Conservation (phyloP, 768 basidiomycete species). For the Phylloporus arenicola region DNA sequence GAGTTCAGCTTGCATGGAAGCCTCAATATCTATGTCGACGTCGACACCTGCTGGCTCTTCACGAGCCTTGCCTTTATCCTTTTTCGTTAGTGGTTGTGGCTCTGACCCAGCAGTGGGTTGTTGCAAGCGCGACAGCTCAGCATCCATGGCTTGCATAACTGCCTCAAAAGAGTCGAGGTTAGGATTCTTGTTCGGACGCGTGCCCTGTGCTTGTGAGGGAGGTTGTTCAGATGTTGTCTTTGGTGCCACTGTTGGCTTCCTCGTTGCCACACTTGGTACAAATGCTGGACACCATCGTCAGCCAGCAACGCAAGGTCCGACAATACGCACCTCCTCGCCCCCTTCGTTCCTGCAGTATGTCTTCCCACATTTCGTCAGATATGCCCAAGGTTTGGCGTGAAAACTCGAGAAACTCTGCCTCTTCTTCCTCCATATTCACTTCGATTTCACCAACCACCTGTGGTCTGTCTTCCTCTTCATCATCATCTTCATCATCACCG, state of each 20-base stretch:
- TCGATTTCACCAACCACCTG: slow-evolving; percentile 81
- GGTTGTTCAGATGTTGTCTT: slow-evolving; percentile 8
- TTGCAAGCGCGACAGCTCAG: slow-evolving; percentile 56
- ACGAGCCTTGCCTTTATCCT: slow-evolving; percentile 39
- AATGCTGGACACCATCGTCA: slow-evolving; percentile 43
- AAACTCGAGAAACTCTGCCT: slow-evolving; percentile 94
- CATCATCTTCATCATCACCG: slow-evolving; percentile 43
- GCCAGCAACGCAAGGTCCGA: background rate
- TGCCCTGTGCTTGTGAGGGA: slow-evolving; percentile 28
- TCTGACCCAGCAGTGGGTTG: slow-evolving; percentile 15
- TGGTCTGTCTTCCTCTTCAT: slow-evolving; percentile 77
- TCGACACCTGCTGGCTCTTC: slow-evolving; percentile 35
- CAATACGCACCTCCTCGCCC: slow-evolving; percentile 69
- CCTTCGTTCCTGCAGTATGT: slow-evolving; percentile 76
- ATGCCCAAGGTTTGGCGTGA: slow-evolving; percentile 89
- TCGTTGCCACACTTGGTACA: slow-evolving; percentile 36
- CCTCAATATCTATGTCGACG: slow-evolving; percentile 65
- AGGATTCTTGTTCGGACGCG: slow-evolving; percentile 49
- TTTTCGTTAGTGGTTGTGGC: slow-evolving; percentile 32
- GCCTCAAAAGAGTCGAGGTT: slow-evolving; percentile 89
- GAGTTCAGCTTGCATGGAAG: slow-evolving; percentile 88
- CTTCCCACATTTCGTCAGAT: slow-evolving; percentile 79
- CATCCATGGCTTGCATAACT: slow-evolving; percentile 95
- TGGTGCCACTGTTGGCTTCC: background rate
- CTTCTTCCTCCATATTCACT: slow-evolving; percentile 88